Base-by-base conservation (phyloP, 2,329 filamentous ascomycete species). In the Chlorencoelia australis region DNA sequence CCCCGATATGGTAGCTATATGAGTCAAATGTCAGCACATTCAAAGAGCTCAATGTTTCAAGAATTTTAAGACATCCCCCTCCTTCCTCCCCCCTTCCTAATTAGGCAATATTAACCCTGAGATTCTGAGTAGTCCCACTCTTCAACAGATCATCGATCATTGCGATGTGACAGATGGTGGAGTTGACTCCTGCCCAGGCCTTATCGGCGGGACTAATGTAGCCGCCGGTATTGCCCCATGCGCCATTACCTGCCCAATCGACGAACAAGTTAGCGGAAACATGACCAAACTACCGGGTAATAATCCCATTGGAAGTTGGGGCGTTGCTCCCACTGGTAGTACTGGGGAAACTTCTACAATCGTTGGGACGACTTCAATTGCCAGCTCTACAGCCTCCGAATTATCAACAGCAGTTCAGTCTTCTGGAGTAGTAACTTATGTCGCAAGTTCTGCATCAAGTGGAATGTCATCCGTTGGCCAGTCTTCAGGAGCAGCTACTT, bases 111-210 rank as follows among this genome's bases (percentile, higher is more conserved):
- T n/a, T n/a, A n/a, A n/a, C n/a, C n/a, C n/a, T n/a, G n/a, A n/a
- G n/a, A n/a, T n/a, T n/a, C n/a, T n/a, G n/a, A n/a, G n/a, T n/a
- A n/a, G n/a, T n/a, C n/a, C n/a, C n/a, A 76, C 84, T 56, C 69
- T 91, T 19, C 75, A 87, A 56, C 43, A 71, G 17, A 85, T 84
- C 18, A 68, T 91, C 47, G 61, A 88, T 34, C 73, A 69, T 15
- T 94, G 88, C 69, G 64, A 76, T 49, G 71, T 69, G 30, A 69
- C 73, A 32, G 68, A 68, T 39, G 45, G 53, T 5, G 73, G 73
- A 33, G 76, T 84, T 63, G 70, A 79, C 44, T 64, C 69, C 45
- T 85, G 79, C 62, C 66, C 69, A 4, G 65, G 68, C 28, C 66
- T 81, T 40, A 64, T 64, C 38, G 64, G 67, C 35, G 69, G 70